phyloP scores from a whole-genome alignment of 1,284 basidiomycete genomes.

The Macrocystidia cucumis region DNA sequence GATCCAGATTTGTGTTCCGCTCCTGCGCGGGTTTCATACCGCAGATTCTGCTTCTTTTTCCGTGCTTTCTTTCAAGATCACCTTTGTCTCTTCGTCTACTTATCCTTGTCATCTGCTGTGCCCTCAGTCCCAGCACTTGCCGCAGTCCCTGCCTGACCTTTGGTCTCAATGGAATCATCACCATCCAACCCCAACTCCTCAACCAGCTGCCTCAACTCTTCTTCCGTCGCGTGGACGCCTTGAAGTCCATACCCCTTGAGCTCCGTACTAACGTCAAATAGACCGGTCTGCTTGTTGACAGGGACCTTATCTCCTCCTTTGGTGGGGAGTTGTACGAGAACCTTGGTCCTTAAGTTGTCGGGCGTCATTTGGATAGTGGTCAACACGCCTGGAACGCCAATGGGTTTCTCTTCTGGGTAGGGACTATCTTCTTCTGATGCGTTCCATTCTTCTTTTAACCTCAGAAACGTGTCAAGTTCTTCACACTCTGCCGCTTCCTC shows the following conservation, averaged over 20 bases:
- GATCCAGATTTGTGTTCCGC: no score
- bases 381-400: constrained; percentile 72
- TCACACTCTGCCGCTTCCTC: constrained; percentile 76
- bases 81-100: no score
- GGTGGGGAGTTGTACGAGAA: constrained; percentile 42
- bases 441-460: constrained; percentile 63
- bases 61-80: no score
- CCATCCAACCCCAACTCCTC: constrained; percentile 66
- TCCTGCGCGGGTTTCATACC: no score
- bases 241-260: constrained; percentile 64
- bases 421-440: constrained; percentile 48
- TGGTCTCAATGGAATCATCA: constrained; percentile 62
- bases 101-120: no score
- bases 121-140: no score
- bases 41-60: no score
- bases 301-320: constrained; percentile 38
- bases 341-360: constrained; percentile 51
- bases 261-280: constrained; percentile 58
- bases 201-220: constrained; percentile 61
- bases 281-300: constrained; percentile 40
- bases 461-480: constrained; percentile 62
- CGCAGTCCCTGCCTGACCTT: constrained; percentile 56
- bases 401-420: constrained; percentile 41
- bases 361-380: constrained; percentile 74
- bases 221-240: constrained; percentile 68